Conservation (phyloP, 2,329 filamentous ascomycete genomes). For the Aspergillus sp. region DNA sequence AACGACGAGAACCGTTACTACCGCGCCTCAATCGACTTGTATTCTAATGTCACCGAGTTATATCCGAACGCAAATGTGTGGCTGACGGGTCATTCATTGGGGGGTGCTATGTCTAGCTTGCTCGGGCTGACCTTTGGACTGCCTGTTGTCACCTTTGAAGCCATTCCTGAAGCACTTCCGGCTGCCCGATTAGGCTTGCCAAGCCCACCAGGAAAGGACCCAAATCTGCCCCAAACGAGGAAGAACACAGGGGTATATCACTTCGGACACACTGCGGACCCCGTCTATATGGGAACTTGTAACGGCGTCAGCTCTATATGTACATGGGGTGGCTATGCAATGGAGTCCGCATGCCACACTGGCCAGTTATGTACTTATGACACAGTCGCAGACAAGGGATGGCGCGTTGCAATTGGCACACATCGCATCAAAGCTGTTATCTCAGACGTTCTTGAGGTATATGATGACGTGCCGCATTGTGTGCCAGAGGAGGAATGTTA, state of each 20-base stretch:
- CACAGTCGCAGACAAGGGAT: constrained; percentile 85
- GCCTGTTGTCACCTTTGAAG: constrained; percentile 89
- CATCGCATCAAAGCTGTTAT: constrained; percentile 91
- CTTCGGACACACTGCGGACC: constrained; percentile 94
- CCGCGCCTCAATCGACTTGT: constrained; percentile 81
- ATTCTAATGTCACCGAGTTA: constrained; percentile 84
- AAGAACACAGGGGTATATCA: constrained; percentile 78
- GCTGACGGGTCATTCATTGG: constrained; percentile 89
- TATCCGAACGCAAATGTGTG: constrained; percentile 85
- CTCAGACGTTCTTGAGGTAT: constrained; percentile 78
- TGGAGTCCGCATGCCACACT: constrained; percentile 90
- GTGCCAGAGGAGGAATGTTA: constrained; percentile 74
- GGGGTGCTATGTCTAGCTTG: constrained; percentile 84
- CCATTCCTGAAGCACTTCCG: constrained; percentile 85
- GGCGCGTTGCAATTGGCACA: constrained; percentile 86
- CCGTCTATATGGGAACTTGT: constrained; percentile 89
- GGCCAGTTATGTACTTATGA: constrained; percentile 89
- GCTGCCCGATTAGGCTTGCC: constrained; percentile 83
- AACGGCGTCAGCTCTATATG: constrained; percentile 87
- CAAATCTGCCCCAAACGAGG: constrained; percentile 68
- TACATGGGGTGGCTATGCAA: constrained; percentile 86
- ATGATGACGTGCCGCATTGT: constrained; percentile 78
- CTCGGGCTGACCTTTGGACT: constrained; percentile 87
- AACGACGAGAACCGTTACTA: constrained; percentile 88
- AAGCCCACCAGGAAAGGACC: constrained; percentile 73